Base-by-base conservation (phyloP, 805 yeast genomes). In the Wickerhamomyces xylosicus region DNA sequence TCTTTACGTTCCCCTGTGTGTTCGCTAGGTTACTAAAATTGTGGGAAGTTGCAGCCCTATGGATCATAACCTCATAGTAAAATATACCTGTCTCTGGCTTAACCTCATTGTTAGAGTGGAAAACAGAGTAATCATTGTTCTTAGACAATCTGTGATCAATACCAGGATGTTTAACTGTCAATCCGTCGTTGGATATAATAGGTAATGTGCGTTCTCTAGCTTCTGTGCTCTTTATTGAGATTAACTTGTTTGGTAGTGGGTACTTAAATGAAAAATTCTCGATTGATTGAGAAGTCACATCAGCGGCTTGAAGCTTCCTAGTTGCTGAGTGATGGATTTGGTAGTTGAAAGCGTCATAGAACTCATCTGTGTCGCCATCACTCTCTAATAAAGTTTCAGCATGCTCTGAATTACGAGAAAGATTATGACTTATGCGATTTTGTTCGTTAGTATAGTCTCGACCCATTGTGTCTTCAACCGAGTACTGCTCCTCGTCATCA, bases 51-150 rank as follows among this genome's bases (percentile, higher is more conserved):
- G n/a, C n/a, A n/a, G 29, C 8, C 29, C 14, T n/a, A 25, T 25
- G 29, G 9, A 75, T 48, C 33, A 59, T 58, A n/a, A 72, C 57
- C 48, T 74, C 81, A 47, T 49, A 74, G 48, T 74, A 74, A 50
- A 66, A 74, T 3, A 74, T 50, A 2, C 77, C 74, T 41, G 67
- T 52, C 17, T 56, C 52, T 3, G 56, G 44, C 1, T 69, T 64
- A 7, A 73, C 61, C 5, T 59, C 45, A 28, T 54, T 44, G 41
- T 66, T 52, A 1, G 69, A 47, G 39, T 58, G 60, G 9, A 65
- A 52, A 15, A 48, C 44, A 19, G 46, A 34, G 17, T 43, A 38
- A 7, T 51, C 56, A 32, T 47, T 40, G 32, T 34, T 45, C 32
- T 49, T 39, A 16, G 46, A 27, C 20, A 19, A 33, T 19, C 9